Evolutionary conservation across 2,329 filamentous ascomycete species (phyloP).

Genomic region (Huntiella omanensis): DNA sequence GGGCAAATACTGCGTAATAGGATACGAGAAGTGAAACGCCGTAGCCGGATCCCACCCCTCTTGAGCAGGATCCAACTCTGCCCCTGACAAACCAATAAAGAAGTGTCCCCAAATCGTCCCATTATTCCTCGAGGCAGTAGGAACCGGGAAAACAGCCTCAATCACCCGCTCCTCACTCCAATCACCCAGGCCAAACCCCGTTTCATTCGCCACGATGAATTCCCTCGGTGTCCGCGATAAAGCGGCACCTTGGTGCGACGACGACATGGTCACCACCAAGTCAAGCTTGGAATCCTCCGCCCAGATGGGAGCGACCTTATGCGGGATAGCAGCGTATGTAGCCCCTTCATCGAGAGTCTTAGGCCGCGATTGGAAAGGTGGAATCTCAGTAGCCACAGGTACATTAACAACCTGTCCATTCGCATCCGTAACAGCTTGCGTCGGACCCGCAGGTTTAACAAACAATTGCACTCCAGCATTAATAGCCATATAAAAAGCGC

Average conservation of each 20-base stretch:
- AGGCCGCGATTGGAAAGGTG: conserved; percentile 48
- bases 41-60: conserved; percentile 52
- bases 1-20: conserved; percentile 72
- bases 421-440: conserved; percentile 30
- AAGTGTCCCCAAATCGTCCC: conserved; percentile 92
- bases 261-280: conserved; percentile 67
- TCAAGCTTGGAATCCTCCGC: conserved; percentile 60
- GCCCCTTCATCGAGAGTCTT: conserved; percentile 39
- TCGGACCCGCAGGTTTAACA: conserved; percentile 27
- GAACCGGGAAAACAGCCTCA: conserved; percentile 60
- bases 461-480: conserved; percentile 39
- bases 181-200: conserved; percentile 59
- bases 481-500: conserved; percentile 38
- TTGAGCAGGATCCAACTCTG: conserved; percentile 54
- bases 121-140: conserved; percentile 67
- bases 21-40: conserved; percentile 69
- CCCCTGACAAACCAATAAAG: conserved; percentile 62
- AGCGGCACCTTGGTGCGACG: conserved; percentile 48
- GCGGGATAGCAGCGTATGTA: conserved; percentile 44
- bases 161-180: conserved; percentile 60
- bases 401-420: conserved; percentile 34
- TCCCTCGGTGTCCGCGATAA: conserved; percentile 47
- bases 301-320: conserved; percentile 74
- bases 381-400: conserved; percentile 35
- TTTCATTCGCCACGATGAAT: conserved; percentile 60